Evolutionary conservation across 1,284 basidiomycete species (phyloP), one percentile per base, ranked within the genome.

Genomic region (Phylloboletellus chloephorus): DNA sequence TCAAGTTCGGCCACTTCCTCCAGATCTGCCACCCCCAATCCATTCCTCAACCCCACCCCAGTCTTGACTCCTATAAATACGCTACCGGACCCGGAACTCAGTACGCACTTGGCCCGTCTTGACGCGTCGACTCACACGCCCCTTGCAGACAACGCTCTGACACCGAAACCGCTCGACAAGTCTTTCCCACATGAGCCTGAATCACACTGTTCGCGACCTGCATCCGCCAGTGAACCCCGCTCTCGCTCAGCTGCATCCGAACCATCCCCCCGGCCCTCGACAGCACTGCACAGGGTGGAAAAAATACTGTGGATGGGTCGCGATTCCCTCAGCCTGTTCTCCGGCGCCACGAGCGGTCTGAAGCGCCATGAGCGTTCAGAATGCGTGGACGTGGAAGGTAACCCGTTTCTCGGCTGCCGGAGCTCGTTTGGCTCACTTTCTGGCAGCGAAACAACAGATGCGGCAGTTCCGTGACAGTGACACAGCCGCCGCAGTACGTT

Each of bases 281-380:
- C 43, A 11, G 40, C 45, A 7, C 44, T 66, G 39, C 54, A 60
- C 46, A 66, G 60, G 52, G 61, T 66, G 20, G 66, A 67, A 31
- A 66, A 57, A 39, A 56, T 65, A 15, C 51, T 68, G 1, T 66
- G 58, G 31, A 63, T 61, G 44, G 53, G 58, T 15, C 63, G 57
- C 20, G 56, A 55, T 15, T 56, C 57, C 1, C 47, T 64, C 34
- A 49, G 21, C 32, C 48, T 64, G 33, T 57, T 61, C 30, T 45
- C 60, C 17, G 38, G 52, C 15, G 31, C 49, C 11, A 36, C 43
- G 2, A 33, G 35, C 3, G 23, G 22, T 2, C 19, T 31, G n/a
- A 57, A 42, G 34, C 52, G 44, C 19, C n/a, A 25, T 4, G 47
- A 44, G 39, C 53, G 35, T 31, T 17, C 39, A 25, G 60, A 48